These are phyloP conservation scores for Yarrowia porcina DNA, from an alignment of 805 yeast genomes.

Conservation along the genomic window DNA sequence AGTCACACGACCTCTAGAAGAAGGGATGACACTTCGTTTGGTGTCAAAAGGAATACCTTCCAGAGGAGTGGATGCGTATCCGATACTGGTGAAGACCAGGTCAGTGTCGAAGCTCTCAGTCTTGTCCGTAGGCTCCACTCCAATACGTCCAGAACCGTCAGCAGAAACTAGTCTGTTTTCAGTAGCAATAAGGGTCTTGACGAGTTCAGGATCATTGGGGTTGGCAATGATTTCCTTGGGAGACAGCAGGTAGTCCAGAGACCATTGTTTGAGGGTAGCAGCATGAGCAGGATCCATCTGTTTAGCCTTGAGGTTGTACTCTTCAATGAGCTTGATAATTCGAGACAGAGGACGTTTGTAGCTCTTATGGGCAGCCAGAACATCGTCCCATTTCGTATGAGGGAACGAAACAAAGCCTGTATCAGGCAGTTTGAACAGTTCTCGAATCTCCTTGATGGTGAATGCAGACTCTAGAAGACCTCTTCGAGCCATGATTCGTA, in stretches of 20 bases:
- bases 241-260: constrained; percentile 61
- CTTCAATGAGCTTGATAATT: constrained; percentile 32
- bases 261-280: constrained; percentile 49
- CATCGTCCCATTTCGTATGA: constrained; percentile 16
- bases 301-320: constrained; percentile 27
- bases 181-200: constrained; percentile 50
- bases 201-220: constrained; percentile 38
- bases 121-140: background rate
- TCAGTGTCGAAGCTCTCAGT: constrained; percentile 46
- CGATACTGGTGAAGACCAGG: constrained; percentile 74
- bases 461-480: constrained; percentile 81
- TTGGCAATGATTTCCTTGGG: constrained; percentile 54
- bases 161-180: constrained; percentile 46
- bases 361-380: constrained; percentile 17
- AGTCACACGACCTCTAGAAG: constrained; percentile 46
- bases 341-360: constrained; percentile 18
- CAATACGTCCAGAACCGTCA: constrained; percentile 40
- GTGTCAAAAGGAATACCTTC: constrained; percentile 49
- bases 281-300: background rate
- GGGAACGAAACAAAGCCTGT: background rate
- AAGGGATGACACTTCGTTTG: constrained; percentile 46
- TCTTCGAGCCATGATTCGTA: constrained; percentile 78
- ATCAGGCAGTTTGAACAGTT: constrained; percentile 52
- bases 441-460: constrained; percentile 88
- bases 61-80: constrained; percentile 70